phyloP scores from a whole-genome alignment of 257 asterid species.

The Plantago ovata region DNA sequence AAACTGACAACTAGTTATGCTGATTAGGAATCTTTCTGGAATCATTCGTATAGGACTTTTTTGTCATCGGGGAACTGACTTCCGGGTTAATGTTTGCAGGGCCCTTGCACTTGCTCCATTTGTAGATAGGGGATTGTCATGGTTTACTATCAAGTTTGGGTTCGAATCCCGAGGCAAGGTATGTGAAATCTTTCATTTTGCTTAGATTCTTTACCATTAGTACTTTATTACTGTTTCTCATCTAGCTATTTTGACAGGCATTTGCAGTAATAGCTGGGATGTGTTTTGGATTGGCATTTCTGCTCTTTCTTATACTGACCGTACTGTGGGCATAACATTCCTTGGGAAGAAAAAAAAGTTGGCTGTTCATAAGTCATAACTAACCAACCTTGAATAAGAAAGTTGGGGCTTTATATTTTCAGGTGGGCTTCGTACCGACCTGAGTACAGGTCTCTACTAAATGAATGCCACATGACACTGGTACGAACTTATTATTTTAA shows the following conservation, averaged over 20 bases:
- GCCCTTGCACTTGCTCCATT: constrained; percentile 92
- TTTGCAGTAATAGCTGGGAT: constrained; percentile 51
- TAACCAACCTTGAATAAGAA: neutral
- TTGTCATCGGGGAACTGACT: constrained; percentile 3
- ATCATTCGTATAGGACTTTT: neutral
- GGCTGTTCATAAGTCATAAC: neutral
- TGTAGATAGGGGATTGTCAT: constrained; percentile 73
- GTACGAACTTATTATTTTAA: too few species aligned
- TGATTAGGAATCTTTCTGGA: neutral
- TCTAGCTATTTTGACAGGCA: constrained; percentile 38
- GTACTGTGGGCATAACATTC: constrained; percentile 56
- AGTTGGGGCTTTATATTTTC: too few species aligned
- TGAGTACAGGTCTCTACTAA: too few species aligned
- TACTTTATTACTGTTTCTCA: too few species aligned
- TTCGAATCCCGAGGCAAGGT: constrained; percentile 79
- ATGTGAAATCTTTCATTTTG: constrained; percentile 17
- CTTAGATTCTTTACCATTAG: neutral
- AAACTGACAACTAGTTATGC: neutral
- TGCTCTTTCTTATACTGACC: constrained; percentile 63
- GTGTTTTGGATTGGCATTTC: constrained; percentile 73
- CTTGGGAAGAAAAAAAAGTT: too few species aligned
- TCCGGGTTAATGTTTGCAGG: constrained; percentile 34
- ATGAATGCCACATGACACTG: too few species aligned
- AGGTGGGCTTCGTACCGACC: too few species aligned
- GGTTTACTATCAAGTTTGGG: constrained; percentile 71